A percentile compares a stretch with the other conserved stretches of the same genome.
These are phyloP conservation scores for Sesbania bispinosa DNA, from an alignment of 306 rosid species.

Conservation along the genomic window DNA sequence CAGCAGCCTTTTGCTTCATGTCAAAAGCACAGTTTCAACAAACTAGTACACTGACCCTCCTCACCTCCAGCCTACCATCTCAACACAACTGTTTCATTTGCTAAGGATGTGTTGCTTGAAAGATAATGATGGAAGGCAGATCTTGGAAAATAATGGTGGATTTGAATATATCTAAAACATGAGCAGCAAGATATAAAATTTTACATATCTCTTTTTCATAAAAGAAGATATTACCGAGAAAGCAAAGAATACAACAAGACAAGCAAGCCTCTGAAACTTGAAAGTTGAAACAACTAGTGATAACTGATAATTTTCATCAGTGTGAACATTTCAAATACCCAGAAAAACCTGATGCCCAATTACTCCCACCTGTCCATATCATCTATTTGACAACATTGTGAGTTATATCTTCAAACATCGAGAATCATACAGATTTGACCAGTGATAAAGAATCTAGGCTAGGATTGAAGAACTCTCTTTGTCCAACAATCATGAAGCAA, in stretches of 20 bases:
- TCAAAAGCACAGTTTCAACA: background rate
- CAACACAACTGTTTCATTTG: background rate
- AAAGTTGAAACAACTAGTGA: background rate
- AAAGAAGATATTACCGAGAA: background rate
- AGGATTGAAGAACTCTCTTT: background rate
- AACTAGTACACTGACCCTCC: background rate
- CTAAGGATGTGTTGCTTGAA: background rate
- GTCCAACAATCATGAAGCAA: background rate
- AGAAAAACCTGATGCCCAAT: background rate
- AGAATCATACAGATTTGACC: background rate
- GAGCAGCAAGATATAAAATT: background rate
- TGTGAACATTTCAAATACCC: background rate
- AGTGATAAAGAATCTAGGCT: background rate
- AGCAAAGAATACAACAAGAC: background rate
- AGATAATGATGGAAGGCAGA: background rate
- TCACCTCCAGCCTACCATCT: slow-evolving; percentile 1
- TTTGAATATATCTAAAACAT: background rate
- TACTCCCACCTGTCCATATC: background rate
- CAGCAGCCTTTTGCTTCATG: background rate
- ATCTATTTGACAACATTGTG: background rate
- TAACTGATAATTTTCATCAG: background rate
- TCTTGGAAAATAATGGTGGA: background rate
- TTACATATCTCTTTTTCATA: background rate
- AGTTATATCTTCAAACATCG: background rate
- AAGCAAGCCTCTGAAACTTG: too few relatives aligned